Evolutionary conservation across 2,329 filamentous ascomycete genomes (phyloP).

Genomic region (Coniochaeta ligniaria): DNA sequence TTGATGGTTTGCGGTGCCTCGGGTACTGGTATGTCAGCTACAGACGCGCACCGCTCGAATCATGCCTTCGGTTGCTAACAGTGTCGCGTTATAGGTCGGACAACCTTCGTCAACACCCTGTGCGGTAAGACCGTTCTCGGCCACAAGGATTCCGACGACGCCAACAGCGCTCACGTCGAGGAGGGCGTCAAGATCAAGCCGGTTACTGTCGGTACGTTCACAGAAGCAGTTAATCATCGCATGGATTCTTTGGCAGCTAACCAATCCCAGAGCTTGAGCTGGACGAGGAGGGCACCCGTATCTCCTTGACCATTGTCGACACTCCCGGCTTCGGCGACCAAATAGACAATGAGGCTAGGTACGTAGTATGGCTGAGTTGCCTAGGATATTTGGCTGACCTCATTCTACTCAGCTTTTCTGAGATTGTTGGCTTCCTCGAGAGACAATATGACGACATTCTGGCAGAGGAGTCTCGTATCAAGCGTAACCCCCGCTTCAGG

Average conservation of each 20-base stretch:
- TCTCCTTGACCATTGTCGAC: slow-evolving; percentile 96
- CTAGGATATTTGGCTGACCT: not conserved
- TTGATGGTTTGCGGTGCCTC: slow-evolving; percentile 99
- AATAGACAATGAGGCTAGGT: slow-evolving; percentile 98
- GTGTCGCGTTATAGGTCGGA: slow-evolving; percentile 59
- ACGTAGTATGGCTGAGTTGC: slow-evolving; percentile 25
- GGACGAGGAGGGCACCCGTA: slow-evolving; percentile 96
- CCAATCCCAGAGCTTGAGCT: slow-evolving; percentile 69
- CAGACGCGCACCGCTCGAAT: not conserved
- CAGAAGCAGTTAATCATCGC: slow-evolving; percentile 8
- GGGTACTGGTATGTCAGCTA: slow-evolving; percentile 71
- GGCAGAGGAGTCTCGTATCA: slow-evolving; percentile 98
- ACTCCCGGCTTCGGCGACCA: slow-evolving; percentile 97
- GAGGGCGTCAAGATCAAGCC: slow-evolving; percentile 99
- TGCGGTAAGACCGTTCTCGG: slow-evolving; percentile 89
- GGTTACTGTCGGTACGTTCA: slow-evolving; percentile 79
- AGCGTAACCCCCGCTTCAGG: slow-evolving; percentile 99
- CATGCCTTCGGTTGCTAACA: not conserved
- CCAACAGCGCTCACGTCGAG: slow-evolving; percentile 80
- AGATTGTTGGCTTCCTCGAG: slow-evolving; percentile 97
- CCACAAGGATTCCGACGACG: slow-evolving; percentile 90
- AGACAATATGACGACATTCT: slow-evolving; percentile 99
- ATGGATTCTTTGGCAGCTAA: slow-evolving; percentile 20
- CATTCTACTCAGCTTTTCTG: slow-evolving; percentile 67
- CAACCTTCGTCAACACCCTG: slow-evolving; percentile 98